These are phyloP conservation scores for Talaromyces sp. DNA, from an alignment of 2,329 filamentous ascomycete genomes.

Conservation along the genomic window DNA sequence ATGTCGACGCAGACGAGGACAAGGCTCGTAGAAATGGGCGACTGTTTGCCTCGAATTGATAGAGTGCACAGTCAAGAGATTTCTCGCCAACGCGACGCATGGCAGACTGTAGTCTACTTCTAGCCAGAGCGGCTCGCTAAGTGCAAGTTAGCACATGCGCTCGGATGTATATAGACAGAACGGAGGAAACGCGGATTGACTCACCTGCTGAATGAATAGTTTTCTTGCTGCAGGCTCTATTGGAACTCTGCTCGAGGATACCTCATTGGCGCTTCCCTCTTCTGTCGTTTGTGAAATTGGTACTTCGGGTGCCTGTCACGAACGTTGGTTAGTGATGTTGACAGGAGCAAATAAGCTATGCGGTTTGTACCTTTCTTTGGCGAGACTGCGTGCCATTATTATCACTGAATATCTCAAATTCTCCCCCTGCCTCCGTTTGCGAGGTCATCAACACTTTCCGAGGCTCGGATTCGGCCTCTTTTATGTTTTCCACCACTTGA, in stretches of 20 bases:
- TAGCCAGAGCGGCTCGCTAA: slow-evolving; percentile 42
- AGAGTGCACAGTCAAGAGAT: slow-evolving; percentile 40
- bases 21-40: slow-evolving; percentile 1
- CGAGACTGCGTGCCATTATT: slow-evolving; percentile 18
- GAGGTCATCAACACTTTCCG: slow-evolving; percentile 19
- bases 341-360: no score
- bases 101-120: slow-evolving; percentile 37
- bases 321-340: not conserved
- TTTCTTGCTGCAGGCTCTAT: slow-evolving; percentile 37
- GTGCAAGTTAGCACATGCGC: slow-evolving; percentile 17
- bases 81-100: slow-evolving; percentile 39
- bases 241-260: slow-evolving; percentile 25
- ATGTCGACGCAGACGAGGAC: not conserved
- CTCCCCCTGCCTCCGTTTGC: slow-evolving; percentile 16
- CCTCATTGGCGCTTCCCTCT: slow-evolving; percentile 7
- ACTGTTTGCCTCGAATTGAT: slow-evolving; percentile 35
- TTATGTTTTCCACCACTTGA: slow-evolving; percentile 33
- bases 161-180: not conserved
- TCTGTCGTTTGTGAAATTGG: slow-evolving; percentile 4
- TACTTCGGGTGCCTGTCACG: not conserved
- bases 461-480: slow-evolving; percentile 20
- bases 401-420: slow-evolving; percentile 25
- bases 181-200: not conserved
- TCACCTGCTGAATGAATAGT: slow-evolving; percentile 41
- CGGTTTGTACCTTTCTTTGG: slow-evolving; percentile 20